Percentiles rank a stretch among this genome's conserved stretches.
phyloP scores from a whole-genome alignment of 2,329 filamentous ascomycete genomes.

The Myriosclerotinia curreyana region DNA sequence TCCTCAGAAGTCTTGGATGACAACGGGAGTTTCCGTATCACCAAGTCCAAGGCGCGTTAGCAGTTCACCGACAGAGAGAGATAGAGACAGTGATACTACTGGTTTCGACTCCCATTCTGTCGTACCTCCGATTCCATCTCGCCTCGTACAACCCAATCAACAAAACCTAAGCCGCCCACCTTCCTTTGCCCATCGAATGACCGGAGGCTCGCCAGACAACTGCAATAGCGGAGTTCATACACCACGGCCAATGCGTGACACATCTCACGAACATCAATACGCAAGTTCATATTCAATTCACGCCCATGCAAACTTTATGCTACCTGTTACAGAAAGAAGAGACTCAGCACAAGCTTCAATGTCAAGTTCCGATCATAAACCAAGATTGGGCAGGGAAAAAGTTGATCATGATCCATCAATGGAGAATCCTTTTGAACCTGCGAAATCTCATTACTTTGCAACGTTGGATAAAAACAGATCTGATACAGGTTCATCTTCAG shows the following conservation, averaged over 20 bases:
- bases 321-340: not conserved
- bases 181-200: not conserved
- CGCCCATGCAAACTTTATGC: not conserved
- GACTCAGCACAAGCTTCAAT: not conserved
- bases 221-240: not conserved
- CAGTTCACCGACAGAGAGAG: not conserved
- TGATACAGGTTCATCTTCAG: not conserved
- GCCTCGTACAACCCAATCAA: not conserved
- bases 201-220: not conserved
- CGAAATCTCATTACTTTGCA: not conserved
- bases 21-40: not conserved
- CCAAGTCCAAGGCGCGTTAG: constrained; percentile 6
- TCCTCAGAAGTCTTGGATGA: constrained; percentile 10
- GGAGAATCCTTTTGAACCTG: not conserved
- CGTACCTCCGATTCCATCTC: not conserved
- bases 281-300: not conserved
- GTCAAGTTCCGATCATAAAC: not conserved
- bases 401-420: not conserved
- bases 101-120: not conserved
- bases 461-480: not conserved
- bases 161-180: not conserved
- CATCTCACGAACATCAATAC: not conserved
- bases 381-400: not conserved
- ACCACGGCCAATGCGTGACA: not conserved
- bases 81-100: not conserved